Base-by-base conservation (phyloP, 148 eudicot genomes). In the Polygonum aviculare region DNA sequence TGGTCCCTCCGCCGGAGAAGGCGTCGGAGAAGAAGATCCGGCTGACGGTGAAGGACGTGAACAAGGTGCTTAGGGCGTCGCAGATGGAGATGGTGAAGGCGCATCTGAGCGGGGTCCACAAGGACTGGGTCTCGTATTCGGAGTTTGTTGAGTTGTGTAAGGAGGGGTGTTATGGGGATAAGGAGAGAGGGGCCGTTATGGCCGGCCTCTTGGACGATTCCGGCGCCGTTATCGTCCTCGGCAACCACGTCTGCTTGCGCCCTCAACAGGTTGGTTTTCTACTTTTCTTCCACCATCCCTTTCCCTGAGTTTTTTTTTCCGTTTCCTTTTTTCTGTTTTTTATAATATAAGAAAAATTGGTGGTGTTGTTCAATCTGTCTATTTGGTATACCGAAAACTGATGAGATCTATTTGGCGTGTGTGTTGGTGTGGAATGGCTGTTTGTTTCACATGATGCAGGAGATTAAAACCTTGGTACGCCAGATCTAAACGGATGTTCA, bases 191-290 rank as follows among this genome's bases (percentile, higher is more conserved):
- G 31, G 10, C 80, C 7, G 80, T 69, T 59, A 80, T 88, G 33
- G 98, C 93, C 0, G 89, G 85, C 59, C 86, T 81, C 35, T 84
- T 95, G 19, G 98, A 95, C 77, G 86, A 92, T 67, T 89, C 86
- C 0, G 98, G 97, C 4, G 81, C 81, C 18, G 98, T 95, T 40
- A 89, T 95, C 77, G 98, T 95, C 7, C 69, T 95, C 51, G 94
- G 94, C 7, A 89, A 88, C 45, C 73, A 82, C 26, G 98, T 95
- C 47, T 87, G 91, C 82, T 78, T 95, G 69, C 90, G 87, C 40
- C 97, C 97, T 72, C 91, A 89, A 12, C 86, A 95, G 98, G 98
- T 94, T 78, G 80, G 88, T 80, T 8, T n/a, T 36, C 35, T n/a
- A n/a, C n/a, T n/a, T n/a, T n/a, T 5, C 35, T 16, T 55, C 15